Evolutionary conservation across 2,329 filamentous ascomycete species (phyloP).

Genomic region (Endoconidiophora polonica): DNA sequence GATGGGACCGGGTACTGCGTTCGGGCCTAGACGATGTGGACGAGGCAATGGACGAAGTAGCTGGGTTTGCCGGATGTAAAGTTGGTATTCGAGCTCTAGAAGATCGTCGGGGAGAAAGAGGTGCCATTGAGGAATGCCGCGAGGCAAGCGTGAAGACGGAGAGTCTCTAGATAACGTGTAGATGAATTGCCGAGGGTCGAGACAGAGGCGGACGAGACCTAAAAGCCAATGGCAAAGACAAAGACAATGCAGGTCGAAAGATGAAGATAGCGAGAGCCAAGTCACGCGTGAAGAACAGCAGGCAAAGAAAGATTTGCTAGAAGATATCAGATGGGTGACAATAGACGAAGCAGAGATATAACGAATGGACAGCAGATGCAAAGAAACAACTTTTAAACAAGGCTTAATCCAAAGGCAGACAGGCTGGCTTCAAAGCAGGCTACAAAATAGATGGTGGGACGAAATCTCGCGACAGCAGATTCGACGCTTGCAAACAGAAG

Average conservation of each 20-base stretch:
- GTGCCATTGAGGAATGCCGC: constrained; percentile 35
- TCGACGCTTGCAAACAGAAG: background rate
- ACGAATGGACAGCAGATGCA: background rate
- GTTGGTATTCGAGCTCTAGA: constrained; percentile 71
- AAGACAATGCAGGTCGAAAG: background rate
- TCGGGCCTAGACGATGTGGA: constrained; percentile 65
- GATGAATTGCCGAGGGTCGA: background rate
- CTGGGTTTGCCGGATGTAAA: constrained; percentile 45
- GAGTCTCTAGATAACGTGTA: constrained; percentile 2
- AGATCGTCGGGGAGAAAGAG: constrained; percentile 63
- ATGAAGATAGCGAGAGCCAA: background rate
- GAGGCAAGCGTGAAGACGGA: constrained; percentile 19
- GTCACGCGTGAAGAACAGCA: background rate
- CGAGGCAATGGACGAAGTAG: constrained; percentile 24
- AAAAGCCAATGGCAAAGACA: background rate
- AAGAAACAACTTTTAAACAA: background rate
- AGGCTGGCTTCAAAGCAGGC: background rate
- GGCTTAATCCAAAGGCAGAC: background rate
- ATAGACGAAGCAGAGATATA: background rate
- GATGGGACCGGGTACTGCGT: constrained; percentile 52
- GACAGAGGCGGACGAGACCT: background rate
- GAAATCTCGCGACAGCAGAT: background rate
- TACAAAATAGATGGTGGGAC: background rate
- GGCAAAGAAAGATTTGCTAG: background rate
- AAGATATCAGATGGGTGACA: background rate